Conservation (phyloP, 2,329 filamentous ascomycete species). For the Diaporthe capsici region DNA sequence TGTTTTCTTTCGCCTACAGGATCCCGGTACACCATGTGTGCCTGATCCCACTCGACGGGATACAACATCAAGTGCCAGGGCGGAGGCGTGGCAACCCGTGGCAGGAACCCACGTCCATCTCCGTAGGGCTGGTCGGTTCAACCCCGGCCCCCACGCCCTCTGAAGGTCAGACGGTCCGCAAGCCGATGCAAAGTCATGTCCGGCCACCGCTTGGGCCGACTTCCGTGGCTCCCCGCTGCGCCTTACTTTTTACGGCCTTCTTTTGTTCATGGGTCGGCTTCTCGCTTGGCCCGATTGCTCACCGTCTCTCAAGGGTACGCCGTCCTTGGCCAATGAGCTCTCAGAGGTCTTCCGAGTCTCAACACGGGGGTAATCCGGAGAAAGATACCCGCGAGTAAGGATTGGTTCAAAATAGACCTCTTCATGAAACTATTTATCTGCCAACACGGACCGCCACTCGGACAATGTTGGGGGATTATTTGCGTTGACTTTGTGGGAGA, state of each 20-base stretch:
- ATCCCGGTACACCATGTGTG: neutral
- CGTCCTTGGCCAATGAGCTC: neutral
- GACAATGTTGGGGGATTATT: neutral
- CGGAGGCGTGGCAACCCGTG: neutral
- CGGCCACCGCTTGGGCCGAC: neutral
- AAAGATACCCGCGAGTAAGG: neutral
- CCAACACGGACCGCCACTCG: neutral
- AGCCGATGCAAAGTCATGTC: slow-evolving; percentile 25
- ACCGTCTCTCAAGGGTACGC: neutral
- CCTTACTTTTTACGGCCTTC: neutral
- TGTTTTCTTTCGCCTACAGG: neutral
- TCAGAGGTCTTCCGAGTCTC: neutral
- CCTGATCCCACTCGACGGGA: slow-evolving; percentile 5
- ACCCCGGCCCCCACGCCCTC: slow-evolving; percentile 13
- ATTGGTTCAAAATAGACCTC: neutral
- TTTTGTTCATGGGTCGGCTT: neutral
- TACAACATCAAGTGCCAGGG: neutral
- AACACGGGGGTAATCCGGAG: neutral
- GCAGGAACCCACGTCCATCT: neutral
- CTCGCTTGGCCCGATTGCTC: neutral
- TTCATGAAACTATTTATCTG: no score
- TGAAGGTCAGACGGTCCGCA: slow-evolving; percentile 3
- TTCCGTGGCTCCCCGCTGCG: slow-evolving; percentile 13
- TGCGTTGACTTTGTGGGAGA: neutral
- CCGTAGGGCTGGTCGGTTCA: slow-evolving; percentile 23